Conservation (phyloP, 1,284 basidiomycete genomes). For the Ceratobasidium sp. region DNA sequence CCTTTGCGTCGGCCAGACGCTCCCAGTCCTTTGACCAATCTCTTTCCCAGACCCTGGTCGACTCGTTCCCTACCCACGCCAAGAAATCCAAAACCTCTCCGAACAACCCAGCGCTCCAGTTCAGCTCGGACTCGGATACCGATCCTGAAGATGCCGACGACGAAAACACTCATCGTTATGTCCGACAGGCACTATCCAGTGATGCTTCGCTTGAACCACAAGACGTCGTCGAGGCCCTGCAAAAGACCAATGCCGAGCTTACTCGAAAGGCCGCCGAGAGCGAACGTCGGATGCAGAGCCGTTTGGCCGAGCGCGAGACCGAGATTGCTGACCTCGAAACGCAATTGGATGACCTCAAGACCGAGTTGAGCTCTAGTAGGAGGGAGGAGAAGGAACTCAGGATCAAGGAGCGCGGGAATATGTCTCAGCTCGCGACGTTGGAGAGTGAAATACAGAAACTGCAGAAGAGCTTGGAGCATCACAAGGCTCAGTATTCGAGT, state of each 20-base stretch:
- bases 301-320: constrained; percentile 72
- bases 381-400: constrained; percentile 87
- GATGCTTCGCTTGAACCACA: constrained; percentile 64
- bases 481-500: constrained; percentile 69
- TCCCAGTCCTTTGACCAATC: constrained; percentile 36
- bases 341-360: constrained; percentile 71
- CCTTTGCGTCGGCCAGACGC: constrained; percentile 35
- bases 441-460: constrained; percentile 79
- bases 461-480: constrained; percentile 70
- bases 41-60: constrained; percentile 30
- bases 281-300: constrained; percentile 68
- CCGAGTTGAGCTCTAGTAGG: constrained; percentile 74
- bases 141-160: constrained; percentile 47
- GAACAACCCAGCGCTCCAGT: constrained; percentile 21
- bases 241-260: constrained; percentile 74
- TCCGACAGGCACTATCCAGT: constrained; percentile 57
- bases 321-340: constrained; percentile 76
- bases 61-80: neutral
- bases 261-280: constrained; percentile 71
- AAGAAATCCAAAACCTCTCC: constrained; percentile 6
- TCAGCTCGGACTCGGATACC: constrained; percentile 46
- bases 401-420: constrained; percentile 65
- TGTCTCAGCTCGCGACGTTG: constrained; percentile 50
- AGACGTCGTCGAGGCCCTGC: constrained; percentile 66
- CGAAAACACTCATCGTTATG: constrained; percentile 56